phyloP scores from a whole-genome alignment of 192 early-diverging fungal genomes.

The Oehlia diaphana region DNA sequence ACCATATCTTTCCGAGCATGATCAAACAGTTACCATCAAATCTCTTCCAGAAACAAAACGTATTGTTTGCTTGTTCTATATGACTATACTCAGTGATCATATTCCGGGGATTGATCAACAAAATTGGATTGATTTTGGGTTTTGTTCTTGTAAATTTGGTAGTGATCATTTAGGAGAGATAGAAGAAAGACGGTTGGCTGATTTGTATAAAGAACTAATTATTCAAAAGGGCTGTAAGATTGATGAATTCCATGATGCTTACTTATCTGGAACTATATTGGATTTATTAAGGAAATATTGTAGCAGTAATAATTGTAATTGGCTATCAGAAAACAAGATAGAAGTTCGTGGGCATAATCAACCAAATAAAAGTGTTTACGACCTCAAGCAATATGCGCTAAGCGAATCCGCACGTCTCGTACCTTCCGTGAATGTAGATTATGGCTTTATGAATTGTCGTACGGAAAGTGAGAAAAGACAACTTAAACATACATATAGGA shows the following conservation, averaged over 20 bases:
- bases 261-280: not conserved
- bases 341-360: not conserved
- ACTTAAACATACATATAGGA: not conserved
- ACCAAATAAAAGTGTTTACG: not conserved
- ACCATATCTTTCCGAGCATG: no score
- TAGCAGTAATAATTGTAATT: not conserved
- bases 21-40: no score
- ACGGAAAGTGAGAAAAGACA: not conserved
- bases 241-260: no score
- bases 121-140: not conserved
- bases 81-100: not conserved
- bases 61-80: no score
- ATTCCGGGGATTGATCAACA: not conserved
- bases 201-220: not conserved
- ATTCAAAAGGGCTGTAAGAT: no score
- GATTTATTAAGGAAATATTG: slow-evolving; percentile 1
- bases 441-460: not conserved
- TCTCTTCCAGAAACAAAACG: no score
- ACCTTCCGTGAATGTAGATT: not conserved
- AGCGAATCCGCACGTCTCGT: not conserved
- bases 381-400: not conserved
- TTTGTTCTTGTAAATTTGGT: not conserved
- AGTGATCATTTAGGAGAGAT: not conserved
- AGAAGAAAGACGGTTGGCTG: not conserved
- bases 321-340: not conserved